A percentile compares a stretch with the other conserved stretches of the same genome.
phyloP scores from a whole-genome alignment of 768 basidiomycete species.

The Pisolithus marmoratus region DNA sequence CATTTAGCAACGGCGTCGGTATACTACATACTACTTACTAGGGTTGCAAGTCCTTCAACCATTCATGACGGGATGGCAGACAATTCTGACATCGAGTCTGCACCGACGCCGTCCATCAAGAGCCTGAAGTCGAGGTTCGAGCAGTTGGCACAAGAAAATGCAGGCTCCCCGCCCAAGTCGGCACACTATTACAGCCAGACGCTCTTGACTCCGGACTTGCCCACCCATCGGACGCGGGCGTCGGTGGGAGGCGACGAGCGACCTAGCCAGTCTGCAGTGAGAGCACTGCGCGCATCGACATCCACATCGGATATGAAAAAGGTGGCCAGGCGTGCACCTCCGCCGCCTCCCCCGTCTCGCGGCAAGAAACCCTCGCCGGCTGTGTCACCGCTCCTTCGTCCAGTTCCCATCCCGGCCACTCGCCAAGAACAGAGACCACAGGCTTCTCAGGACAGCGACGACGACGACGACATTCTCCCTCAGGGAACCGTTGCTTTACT shows the following conservation, averaged over 20 bases:
- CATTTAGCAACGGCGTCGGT: not conserved
- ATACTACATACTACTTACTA: too few species aligned
- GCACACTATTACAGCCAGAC: conserved; percentile 7
- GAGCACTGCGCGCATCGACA: conserved; percentile 39
- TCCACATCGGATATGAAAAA: conserved; percentile 52
- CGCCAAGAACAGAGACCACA: conserved; percentile 14
- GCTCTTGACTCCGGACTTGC: conserved; percentile 24
- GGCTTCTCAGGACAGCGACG: conserved; percentile 6
- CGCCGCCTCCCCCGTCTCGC: conserved; percentile 47
- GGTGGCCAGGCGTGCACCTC: conserved; percentile 46
- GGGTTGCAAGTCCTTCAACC: not conserved
- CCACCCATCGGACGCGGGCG: conserved; percentile 38
- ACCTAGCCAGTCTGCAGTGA: conserved; percentile 21
- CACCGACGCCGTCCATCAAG: conserved; percentile 57
- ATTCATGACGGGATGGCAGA: conserved; percentile 11
- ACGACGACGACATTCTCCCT: conserved; percentile 8
- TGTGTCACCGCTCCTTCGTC: conserved; percentile 47
- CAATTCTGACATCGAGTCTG: conserved; percentile 41
- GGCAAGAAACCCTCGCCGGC: conserved; percentile 35
- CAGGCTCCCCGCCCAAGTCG: conserved; percentile 1
- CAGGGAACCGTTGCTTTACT: conserved; percentile 35
- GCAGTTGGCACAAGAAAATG: conserved; percentile 46
- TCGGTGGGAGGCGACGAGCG: conserved; percentile 19
- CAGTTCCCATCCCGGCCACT: conserved; percentile 37
- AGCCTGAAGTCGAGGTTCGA: conserved; percentile 70